These are phyloP conservation scores for Zizania palustris DNA, from an alignment of 202 grass and related monocot species.

Conservation along the genomic window DNA sequence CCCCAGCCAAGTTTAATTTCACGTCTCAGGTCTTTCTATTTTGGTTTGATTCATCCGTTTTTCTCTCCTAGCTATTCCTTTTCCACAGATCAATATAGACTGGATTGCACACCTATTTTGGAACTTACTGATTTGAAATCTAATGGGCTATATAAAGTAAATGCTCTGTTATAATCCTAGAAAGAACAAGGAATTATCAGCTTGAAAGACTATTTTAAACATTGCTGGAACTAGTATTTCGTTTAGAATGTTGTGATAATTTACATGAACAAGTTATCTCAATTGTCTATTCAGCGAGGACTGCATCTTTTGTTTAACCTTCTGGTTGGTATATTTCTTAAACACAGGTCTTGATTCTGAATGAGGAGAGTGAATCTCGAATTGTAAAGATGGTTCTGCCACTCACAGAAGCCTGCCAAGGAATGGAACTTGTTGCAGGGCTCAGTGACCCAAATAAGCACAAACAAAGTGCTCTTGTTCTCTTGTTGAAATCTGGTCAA, in stretches of 20 bases:
- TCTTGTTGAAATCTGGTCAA: slow-evolving; percentile 85
- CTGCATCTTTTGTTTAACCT: slow-evolving; percentile 12
- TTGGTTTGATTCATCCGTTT: neutral
- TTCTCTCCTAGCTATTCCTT: neutral
- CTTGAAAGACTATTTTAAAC: neutral
- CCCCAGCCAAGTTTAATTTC: neutral
- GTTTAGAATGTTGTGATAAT: slow-evolving; percentile 20
- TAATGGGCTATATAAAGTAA: neutral
- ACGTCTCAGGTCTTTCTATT: neutral
- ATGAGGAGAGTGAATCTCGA: slow-evolving; percentile 73
- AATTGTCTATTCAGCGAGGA: slow-evolving; percentile 38
- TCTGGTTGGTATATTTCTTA: slow-evolving; percentile 37
- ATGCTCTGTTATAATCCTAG: neutral
- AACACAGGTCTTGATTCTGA: slow-evolving; percentile 81
- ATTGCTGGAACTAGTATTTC: neutral
- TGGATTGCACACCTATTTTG: slow-evolving; percentile 2
- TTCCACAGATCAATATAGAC: neutral
- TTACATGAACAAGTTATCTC: no score
- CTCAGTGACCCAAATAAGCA: slow-evolving; percentile 73
- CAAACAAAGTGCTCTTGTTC: slow-evolving; percentile 67
- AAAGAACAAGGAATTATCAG: slow-evolving; percentile 9
- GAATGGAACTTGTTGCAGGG: slow-evolving; percentile 70
- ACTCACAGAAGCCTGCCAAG: slow-evolving; percentile 76
- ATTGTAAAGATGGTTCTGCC: slow-evolving; percentile 86
- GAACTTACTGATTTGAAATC: neutral